Percentiles rank a stretch among this genome's conserved stretches.
Conservation (phyloP, 2,329 filamentous ascomycete species). For the Didymella sp. region DNA sequence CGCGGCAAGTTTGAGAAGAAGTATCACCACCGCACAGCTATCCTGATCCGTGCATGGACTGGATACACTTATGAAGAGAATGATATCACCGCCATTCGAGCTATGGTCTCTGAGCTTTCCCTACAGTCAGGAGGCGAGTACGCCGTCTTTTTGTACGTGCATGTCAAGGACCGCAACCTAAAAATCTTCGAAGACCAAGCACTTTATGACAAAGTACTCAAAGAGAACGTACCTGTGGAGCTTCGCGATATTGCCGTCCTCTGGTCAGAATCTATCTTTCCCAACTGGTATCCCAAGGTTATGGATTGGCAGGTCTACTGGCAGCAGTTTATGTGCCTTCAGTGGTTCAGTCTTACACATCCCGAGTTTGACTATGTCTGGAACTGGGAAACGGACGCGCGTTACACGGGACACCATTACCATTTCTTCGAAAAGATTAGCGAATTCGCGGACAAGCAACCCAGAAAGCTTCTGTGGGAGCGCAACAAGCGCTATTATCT, state of each 20-base stretch:
- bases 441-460: slow-evolving; percentile 61
- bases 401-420: slow-evolving; percentile 82
- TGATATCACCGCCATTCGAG: slow-evolving; percentile 55
- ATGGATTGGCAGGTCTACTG: slow-evolving; percentile 59
- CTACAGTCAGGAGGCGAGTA: slow-evolving; percentile 58
- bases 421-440: slow-evolving; percentile 73
- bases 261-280: slow-evolving; percentile 68
- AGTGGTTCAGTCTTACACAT: slow-evolving; percentile 77
- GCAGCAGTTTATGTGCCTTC: slow-evolving; percentile 73
- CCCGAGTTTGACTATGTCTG: slow-evolving; percentile 80
- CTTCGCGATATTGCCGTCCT: slow-evolving; percentile 74
- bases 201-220: slow-evolving; percentile 66
- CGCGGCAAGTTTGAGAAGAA: slow-evolving; percentile 33
- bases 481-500: slow-evolving; percentile 64
- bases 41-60: slow-evolving; percentile 57
- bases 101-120: slow-evolving; percentile 56
- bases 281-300: slow-evolving; percentile 58
- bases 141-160: slow-evolving; percentile 57
- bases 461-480: slow-evolving; percentile 66
- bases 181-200: slow-evolving; percentile 66
- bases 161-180: slow-evolving; percentile 61
- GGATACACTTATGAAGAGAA: slow-evolving; percentile 57
- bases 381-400: slow-evolving; percentile 87
- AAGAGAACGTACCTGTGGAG: slow-evolving; percentile 70
- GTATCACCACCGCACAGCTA: slow-evolving; percentile 54